A percentile compares a stretch with the other conserved stretches of the same genome.
Conservation (phyloP, 441 rosid species). For the Adansonia grandidieri region DNA sequence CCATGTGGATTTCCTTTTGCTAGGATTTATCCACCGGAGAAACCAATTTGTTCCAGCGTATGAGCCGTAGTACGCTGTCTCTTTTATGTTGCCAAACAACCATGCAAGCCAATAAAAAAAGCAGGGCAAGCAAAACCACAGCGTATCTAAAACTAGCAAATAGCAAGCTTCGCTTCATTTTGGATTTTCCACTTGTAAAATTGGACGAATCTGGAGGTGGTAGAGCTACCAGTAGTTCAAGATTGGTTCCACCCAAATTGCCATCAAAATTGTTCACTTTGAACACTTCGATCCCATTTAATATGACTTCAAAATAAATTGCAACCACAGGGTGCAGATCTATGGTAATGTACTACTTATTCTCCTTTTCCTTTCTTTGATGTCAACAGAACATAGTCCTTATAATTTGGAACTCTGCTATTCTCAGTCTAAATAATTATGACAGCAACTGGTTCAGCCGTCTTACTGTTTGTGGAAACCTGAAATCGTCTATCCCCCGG, state of each 20-base stretch:
- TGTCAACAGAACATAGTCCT: neutral
- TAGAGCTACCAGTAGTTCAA: neutral
- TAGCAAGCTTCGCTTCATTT: neutral
- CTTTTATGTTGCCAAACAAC: neutral
- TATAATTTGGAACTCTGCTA: neutral
- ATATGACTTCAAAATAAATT: neutral
- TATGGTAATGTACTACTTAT: neutral
- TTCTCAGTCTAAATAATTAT: neutral
- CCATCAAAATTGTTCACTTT: neutral
- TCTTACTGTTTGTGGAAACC: neutral
- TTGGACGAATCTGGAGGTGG: neutral
- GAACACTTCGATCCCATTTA: conserved; percentile 11
- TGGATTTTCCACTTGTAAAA: neutral
- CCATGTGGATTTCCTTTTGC: neutral
- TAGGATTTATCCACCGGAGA: neutral
- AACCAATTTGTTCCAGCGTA: no score
- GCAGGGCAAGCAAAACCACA: neutral
- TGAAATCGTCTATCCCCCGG: neutral
- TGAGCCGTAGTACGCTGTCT: neutral
- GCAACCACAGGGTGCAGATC: neutral
- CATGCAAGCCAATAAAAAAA: neutral
- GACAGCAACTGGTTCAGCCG: neutral
- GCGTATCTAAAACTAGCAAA: neutral
- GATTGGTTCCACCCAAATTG: neutral
- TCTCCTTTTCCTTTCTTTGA: neutral